A percentile compares a stretch with the other conserved stretches of the same genome.
Conservation (phyloP, 2,329 filamentous ascomycete genomes). For the Pseudogymnoascus sp. region DNA sequence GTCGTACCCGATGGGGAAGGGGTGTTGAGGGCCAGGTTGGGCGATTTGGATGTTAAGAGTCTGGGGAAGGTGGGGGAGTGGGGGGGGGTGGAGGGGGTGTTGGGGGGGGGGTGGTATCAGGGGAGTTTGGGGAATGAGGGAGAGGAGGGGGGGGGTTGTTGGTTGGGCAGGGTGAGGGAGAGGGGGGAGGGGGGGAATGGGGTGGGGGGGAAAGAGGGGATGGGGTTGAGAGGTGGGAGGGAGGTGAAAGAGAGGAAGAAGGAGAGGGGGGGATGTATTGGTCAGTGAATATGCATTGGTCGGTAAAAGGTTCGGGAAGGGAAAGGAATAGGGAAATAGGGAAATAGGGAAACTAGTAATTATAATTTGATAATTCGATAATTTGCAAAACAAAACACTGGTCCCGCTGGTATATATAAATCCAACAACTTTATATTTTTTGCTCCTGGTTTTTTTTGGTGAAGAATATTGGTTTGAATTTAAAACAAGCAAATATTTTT, state of each 20-base stretch:
- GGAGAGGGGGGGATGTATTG: not conserved
- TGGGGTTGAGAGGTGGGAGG: not conserved
- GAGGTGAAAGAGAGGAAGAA: no score
- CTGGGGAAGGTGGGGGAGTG: conserved; percentile 60
- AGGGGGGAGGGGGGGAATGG: no score
- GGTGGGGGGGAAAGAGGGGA: no score
- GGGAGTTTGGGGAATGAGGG: conserved; percentile 17
- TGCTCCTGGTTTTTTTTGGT: no score
- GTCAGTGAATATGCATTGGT: not conserved
- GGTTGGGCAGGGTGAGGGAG: not conserved
- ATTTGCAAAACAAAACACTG: not conserved
- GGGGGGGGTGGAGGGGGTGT: conserved; percentile 50
- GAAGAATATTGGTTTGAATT: no score
- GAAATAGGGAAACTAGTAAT: not conserved
- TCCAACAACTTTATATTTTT: no score
- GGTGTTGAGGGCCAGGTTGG: conserved; percentile 37
- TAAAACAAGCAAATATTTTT: not conserved
- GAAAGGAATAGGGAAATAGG: not conserved
- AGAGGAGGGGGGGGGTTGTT: conserved; percentile 22
- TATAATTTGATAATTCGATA: not conserved
- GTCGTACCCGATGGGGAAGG: conserved; percentile 37
- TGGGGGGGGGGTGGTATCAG: conserved; percentile 61
- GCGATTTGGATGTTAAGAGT: conserved; percentile 72
- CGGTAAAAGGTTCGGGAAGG: no score
- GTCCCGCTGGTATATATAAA: not conserved